These are phyloP conservation scores for Ceratocystis ficicola DNA, from an alignment of 2,329 filamentous ascomycete genomes.

Conservation along the genomic window DNA sequence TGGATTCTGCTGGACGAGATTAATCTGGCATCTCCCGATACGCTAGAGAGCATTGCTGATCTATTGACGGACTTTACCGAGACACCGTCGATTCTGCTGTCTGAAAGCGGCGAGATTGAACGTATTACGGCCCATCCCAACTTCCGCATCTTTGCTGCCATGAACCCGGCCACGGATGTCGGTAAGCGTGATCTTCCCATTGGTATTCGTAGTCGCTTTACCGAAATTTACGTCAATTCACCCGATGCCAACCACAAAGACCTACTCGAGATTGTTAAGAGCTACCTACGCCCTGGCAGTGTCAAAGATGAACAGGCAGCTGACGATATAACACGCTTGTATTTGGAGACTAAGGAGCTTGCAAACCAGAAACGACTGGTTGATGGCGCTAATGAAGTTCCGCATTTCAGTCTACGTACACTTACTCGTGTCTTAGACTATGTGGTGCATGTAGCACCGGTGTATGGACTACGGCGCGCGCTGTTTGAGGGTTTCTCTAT, in stretches of 20 bases:
- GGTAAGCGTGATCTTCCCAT: constrained; percentile 89
- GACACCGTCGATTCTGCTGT: constrained; percentile 71
- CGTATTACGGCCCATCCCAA: constrained; percentile 78
- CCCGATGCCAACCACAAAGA: constrained; percentile 81
- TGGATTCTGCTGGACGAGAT: constrained; percentile 98
- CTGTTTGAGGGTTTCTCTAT: constrained; percentile 94
- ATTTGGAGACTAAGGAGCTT: constrained; percentile 73
- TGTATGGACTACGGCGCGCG: constrained; percentile 74
- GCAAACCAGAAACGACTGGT: constrained; percentile 74
- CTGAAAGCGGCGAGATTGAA: constrained; percentile 88
- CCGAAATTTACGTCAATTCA: constrained; percentile 85
- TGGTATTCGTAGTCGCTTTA: constrained; percentile 82
- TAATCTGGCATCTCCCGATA: constrained; percentile 89
- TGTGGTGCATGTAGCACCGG: constrained; percentile 68
- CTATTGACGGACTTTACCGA: constrained; percentile 63
- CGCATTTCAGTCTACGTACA: constrained; percentile 92
- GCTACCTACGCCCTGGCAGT: constrained; percentile 64
- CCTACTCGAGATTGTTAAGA: constrained; percentile 73
- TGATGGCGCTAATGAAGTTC: constrained; percentile 88
- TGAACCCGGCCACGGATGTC: constrained; percentile 97
- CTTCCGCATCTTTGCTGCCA: constrained; percentile 93
- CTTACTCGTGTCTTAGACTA: constrained; percentile 83
- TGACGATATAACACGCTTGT: constrained; percentile 72
- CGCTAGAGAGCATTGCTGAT: constrained; percentile 84
- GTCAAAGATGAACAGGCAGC: constrained; percentile 61